Conservation (phyloP, 2,329 filamentous ascomycete genomes). For the Microdochium bolleyi region DNA sequence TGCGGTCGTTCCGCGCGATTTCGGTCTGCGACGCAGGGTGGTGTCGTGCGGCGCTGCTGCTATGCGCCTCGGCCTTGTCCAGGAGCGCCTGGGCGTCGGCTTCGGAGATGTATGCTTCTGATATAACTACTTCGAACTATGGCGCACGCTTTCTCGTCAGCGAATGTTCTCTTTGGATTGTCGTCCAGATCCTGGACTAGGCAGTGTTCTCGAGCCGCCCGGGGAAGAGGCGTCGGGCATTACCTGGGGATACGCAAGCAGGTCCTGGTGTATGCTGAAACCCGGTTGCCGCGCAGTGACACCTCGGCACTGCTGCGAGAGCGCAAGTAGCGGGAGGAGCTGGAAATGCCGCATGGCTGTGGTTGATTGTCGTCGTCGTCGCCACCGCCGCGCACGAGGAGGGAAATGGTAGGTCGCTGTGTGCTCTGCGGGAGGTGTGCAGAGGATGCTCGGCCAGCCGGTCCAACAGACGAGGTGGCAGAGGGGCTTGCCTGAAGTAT, state of each 20-base stretch:
- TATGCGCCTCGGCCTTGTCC: conserved; percentile 31
- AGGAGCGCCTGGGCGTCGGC: conserved; percentile 59
- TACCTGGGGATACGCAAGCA: conserved; percentile 83
- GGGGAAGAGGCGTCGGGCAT: background rate
- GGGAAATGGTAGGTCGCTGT: no score
- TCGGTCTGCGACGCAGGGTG: conserved; percentile 17
- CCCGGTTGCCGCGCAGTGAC: conserved; percentile 36
- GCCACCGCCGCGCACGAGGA: no score
- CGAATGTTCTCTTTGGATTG: conserved; percentile 2
- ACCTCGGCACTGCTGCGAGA: conserved; percentile 24
- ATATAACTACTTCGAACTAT: conserved; percentile 75
- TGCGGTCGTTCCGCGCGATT: conserved; percentile 10
- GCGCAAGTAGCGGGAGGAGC: conserved; percentile 32
- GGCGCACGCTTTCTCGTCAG: background rate
- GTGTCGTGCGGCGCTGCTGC: conserved; percentile 9
- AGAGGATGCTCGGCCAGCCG: no score
- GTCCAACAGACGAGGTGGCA: no score
- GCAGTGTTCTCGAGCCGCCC: background rate
- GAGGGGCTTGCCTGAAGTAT: no score
- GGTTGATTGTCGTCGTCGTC: background rate
- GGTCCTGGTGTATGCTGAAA: conserved; percentile 84
- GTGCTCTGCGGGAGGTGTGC: no score
- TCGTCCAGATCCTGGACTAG: background rate
- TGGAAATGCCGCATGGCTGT: conserved; percentile 40
- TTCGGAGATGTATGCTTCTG: conserved; percentile 64